Evolutionary conservation across 1,139 yeast genomes (phyloP), one percentile per base, ranked within the genome.

Genomic region (Yamadazyma friedrichii): DNA sequence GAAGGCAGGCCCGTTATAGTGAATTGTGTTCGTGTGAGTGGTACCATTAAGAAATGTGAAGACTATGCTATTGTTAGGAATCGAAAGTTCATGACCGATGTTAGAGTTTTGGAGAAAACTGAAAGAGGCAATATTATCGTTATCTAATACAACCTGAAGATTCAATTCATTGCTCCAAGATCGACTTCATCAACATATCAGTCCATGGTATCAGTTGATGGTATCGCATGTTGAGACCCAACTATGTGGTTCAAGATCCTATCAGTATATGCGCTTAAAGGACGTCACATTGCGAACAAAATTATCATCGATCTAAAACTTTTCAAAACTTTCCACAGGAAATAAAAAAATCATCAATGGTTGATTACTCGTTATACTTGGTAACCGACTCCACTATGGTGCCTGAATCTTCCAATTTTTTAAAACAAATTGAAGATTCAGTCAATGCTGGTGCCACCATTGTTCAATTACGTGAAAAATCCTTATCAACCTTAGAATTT

Each of bases 41-140:
- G 97, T 0, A 89, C 98, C 0, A 89, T 93, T 35, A 84, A 83
- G 57, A 88, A 88, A 56, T 77, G 95, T 54, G 95, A 89, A 57
- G 76, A 81, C 50, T 78, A 70, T 46, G 84, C 85, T 0, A 75
- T 82, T 46, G 52, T 68, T 51, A 60, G 76, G 47, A 74, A 70
- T 42, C 55, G 59, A 34, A 60, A 61, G 32, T 50, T 76, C 29
- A 64, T 76, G 61, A 46, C 43, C 33, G 28, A 42, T 27, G 24
- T 51, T 2, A 24, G 31, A 9, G 29, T 32, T 8, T 28, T 36
- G 9, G 41, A 46, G 35, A 43, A 35, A 30, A 12, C 27, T 9
- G 48, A 47, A 15, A 15, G 15, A 8, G 52, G 43, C 2, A 39
- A 13, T 5, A 34, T 34, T 16, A 15, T 34, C 15, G 13, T 27